Base-by-base conservation (phyloP, 176 grass and related monocot species). In the Poa annua region DNA sequence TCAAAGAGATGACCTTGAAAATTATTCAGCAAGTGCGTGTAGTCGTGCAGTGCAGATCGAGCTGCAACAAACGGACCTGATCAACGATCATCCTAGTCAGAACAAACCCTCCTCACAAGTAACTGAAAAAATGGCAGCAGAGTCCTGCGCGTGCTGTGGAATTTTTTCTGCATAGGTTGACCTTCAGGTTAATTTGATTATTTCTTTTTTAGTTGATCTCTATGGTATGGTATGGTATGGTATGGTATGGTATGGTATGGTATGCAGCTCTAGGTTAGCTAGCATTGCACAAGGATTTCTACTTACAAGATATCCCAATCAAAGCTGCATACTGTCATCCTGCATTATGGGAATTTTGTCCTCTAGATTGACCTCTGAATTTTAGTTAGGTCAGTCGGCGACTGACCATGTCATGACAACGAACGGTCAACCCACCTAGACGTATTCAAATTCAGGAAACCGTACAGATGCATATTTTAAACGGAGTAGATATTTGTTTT, bases 111-210 rank as follows among this genome's bases (percentile, higher is more conserved):
- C 29, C 63, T 2, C 50, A 29, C 41, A 3, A 6, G 2, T 7
- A 42, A 21, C 49, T 36, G 50, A 25, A 42, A 42, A 35, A 78
- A 14, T 24, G 78, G 38, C 20, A 70, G 12, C 9, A 47, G 24
- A 71, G 51, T 62, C 62, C 19, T 50, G 17, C 24, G 16, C 49
- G 32, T 79, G 65, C 14, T 21, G 36, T 77, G 71, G 81, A 84
- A 74, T 65, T n/a, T 16, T 5, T 17, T 73, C 24, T 29, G 13
- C 21, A 72, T 22, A 4, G 42, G 69, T 17, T 62, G 55, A 62
- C 55, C 38, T 78, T 3, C 14, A 17, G 36, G 15, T 62, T 29
- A 29, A 29, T 29, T 29, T 29, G 29, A 29, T 29, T 29, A 29
- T 29, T 29, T 29, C 29, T 29, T 29, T 29, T 29, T 29, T 29